Evolutionary conservation across 2,329 filamentous ascomycete species (phyloP), one percentile per base, ranked within the genome.

Genomic region (Fusarium lateritium): DNA sequence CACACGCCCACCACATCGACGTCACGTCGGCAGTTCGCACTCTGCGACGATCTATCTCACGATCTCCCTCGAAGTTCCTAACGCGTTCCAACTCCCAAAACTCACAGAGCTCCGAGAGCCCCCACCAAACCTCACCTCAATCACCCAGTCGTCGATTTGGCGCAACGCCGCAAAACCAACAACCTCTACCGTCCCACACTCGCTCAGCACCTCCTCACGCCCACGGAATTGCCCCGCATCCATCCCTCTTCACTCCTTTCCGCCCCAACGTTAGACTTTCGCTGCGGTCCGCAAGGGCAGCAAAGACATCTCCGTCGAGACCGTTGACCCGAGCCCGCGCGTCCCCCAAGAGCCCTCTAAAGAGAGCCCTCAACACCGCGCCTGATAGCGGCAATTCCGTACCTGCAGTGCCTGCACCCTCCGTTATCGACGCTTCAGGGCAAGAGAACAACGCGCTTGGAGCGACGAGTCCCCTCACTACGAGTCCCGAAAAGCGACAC

Each of bases 51-150:
- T 97, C 95, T 26, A 85, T 98, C 68, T 98, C 94, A 59, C 89
- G 94, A 74, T 98, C 95, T n/a, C 95, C 95, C 13, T 97, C 95
- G 33, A 97, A 96, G 79, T 95, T 96, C 58, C 83, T 97, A 36
- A 78, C 80, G 51, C 83, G 85, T 67, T 78, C 82, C 45, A 79
- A 79, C 44, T 86, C 85, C 1, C 82, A 84, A 65, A 81, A 77
- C 61, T 84, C 84, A 15, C 80, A 84, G 38, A 80, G 78, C 59
- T 83, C 84, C 15, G 81, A 85, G 34, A 76, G 77, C 67, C 87
- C 89, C 56, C 81, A 83, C 45, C 78, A 77, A 52, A 73, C 75
- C 24, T 81, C 80, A 44, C 85, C 84, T 67, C 88, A 83, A 81
- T 86, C 83, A 77, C 86, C 83, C 77, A 86, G 78, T 79, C 84